Evolutionary conservation across 1,284 basidiomycete species (phyloP).

Genomic region (Polyporus tsugae): DNA sequence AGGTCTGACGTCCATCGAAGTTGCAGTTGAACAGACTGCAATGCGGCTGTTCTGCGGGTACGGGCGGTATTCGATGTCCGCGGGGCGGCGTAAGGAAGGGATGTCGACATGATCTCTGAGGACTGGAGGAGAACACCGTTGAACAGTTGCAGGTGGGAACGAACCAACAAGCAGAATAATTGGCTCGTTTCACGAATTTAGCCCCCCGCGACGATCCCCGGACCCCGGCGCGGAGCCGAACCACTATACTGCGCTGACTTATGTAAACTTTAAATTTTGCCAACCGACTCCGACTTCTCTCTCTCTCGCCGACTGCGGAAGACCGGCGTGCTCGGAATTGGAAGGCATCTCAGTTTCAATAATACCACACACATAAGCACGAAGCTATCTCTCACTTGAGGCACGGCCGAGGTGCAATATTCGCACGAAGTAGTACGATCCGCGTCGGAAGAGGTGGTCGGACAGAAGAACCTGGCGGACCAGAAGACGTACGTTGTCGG

Average conservation of each 20-base stretch:
- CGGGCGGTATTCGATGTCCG: background rate
- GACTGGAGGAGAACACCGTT: background rate
- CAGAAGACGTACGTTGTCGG: background rate
- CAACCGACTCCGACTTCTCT: background rate
- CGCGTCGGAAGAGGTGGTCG: background rate
- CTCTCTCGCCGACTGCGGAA: background rate
- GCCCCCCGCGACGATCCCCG: background rate
- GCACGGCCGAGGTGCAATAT: background rate
- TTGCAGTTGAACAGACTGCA: background rate
- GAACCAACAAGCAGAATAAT: background rate
- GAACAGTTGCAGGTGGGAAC: conserved; percentile 1
- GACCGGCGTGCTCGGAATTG: background rate
- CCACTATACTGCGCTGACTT: background rate
- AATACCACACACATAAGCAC: background rate
- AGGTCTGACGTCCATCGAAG: background rate
- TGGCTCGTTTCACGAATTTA: background rate
- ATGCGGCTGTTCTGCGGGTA: background rate
- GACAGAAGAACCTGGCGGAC: background rate
- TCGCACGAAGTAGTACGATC: background rate
- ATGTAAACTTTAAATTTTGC: background rate
- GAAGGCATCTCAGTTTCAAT: background rate
- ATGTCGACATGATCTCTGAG: background rate
- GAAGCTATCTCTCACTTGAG: conserved; percentile 1
- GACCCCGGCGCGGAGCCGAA: background rate
- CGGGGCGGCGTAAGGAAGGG: background rate